These are phyloP conservation scores for Thelephora terrestris DNA, from an alignment of 1,284 basidiomycete species.

Conservation along the genomic window DNA sequence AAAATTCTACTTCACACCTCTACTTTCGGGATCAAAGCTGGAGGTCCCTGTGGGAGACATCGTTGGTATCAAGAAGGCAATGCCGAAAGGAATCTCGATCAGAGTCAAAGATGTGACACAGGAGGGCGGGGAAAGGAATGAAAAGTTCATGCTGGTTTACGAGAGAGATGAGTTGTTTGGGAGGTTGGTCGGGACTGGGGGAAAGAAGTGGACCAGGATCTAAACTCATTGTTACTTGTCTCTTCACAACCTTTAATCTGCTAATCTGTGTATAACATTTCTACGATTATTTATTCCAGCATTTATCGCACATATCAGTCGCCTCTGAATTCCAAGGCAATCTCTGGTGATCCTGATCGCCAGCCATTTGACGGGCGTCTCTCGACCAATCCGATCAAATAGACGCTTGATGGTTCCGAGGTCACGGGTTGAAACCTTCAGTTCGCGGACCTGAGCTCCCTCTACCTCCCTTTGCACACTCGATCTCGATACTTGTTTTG, in stretches of 20 bases:
- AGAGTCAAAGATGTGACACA: conserved; percentile 27
- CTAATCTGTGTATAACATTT: too few relatives aligned
- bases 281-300: too few relatives aligned
- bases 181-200: conserved; percentile 43
- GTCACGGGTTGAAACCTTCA: too few relatives aligned
- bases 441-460: too few relatives aligned
- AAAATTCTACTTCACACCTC: conserved; percentile 42
- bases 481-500: neutral
- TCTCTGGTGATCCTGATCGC: too few relatives aligned
- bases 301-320: too few relatives aligned
- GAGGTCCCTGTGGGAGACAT: conserved; percentile 36
- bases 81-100: conserved; percentile 43
- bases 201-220: conserved; percentile 28
- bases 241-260: neutral
- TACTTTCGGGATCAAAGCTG: conserved; percentile 36
- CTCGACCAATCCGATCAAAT: too few relatives aligned
- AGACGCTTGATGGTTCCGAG: too few relatives aligned
- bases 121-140: conserved; percentile 29
- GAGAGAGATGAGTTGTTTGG: conserved; percentile 58
- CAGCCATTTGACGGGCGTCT: too few relatives aligned
- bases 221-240: conserved; percentile 8
- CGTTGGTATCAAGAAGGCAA: conserved; percentile 45
- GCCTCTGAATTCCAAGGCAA: too few relatives aligned
- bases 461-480: too few relatives aligned
- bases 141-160: conserved; percentile 50